Percentiles rank a stretch among this genome's conserved stretches.
These are phyloP conservation scores for Zygoascus biomembranicola DNA, from an alignment of 805 yeast genomes.

Conservation along the genomic window DNA sequence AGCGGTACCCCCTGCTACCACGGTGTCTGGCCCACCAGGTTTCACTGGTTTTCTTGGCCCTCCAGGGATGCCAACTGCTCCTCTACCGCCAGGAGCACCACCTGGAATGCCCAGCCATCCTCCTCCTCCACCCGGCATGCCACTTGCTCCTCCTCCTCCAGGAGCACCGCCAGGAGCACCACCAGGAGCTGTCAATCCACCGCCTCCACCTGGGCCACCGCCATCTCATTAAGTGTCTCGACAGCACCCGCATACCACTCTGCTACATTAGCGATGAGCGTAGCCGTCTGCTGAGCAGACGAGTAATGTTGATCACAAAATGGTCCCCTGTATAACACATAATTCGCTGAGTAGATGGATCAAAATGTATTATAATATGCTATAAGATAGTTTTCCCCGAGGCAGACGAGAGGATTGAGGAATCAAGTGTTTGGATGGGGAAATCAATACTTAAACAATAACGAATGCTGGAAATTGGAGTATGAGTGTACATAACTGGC, in stretches of 20 bases:
- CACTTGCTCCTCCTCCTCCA: constrained; percentile 6
- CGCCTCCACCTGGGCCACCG: constrained; percentile 1
- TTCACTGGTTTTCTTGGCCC: not conserved
- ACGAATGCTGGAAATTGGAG: no score
- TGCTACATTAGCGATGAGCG: no score
- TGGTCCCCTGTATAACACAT: no score
- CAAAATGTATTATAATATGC: no score
- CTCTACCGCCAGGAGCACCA: constrained; percentile 7
- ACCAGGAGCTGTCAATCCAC: not conserved
- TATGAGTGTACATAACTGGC: no score
- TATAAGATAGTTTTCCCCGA: no score
- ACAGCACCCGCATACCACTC: no score
- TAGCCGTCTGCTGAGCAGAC: not conserved
- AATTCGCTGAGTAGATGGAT: no score
- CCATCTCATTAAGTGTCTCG: not conserved
- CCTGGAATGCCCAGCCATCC: constrained; percentile 4
- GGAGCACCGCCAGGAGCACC: constrained; percentile 3
- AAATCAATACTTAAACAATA: no score
- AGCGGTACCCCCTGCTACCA: constrained; percentile 6
- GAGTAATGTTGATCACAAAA: no score
- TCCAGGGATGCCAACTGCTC: constrained; percentile 7
- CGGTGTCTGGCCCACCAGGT: constrained; percentile 6
- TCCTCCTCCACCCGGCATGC: constrained; percentile 9
- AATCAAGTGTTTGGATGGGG: no score
- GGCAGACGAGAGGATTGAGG: no score